These are phyloP conservation scores for Aristolochia fimbriata DNA, from an alignment of 164 flowering plant genomes.

Conservation along the genomic window DNA sequence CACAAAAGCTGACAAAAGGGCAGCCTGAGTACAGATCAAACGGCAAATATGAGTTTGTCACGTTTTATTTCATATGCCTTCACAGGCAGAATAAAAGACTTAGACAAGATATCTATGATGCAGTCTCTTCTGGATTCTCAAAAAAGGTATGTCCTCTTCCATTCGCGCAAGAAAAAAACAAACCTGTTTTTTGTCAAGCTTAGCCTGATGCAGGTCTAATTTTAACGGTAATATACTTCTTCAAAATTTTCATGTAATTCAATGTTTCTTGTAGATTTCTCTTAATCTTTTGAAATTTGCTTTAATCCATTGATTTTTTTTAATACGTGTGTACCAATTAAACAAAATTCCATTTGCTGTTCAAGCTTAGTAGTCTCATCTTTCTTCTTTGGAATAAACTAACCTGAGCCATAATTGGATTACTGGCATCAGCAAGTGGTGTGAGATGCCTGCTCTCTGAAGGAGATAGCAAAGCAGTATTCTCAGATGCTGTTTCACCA, in stretches of 20 bases:
- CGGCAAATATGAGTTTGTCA: not conserved
- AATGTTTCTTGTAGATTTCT: not conserved
- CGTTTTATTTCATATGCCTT: not conserved
- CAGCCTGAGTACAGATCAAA: slow-evolving; percentile 47
- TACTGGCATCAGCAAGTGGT: slow-evolving; percentile 95
- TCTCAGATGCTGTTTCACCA: slow-evolving; percentile 19
- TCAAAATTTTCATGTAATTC: no score
- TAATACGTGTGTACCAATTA: not conserved
- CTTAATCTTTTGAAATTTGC: not conserved
- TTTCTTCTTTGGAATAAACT: not conserved
- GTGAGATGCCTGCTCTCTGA: slow-evolving; percentile 58
- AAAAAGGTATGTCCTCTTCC: no score
- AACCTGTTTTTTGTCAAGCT: no score
- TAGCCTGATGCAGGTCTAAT: no score
- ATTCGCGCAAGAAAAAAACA: no score
- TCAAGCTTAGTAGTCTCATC: not conserved
- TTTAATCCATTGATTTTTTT: not conserved
- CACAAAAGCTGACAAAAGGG: slow-evolving; percentile 77
- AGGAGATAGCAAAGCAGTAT: slow-evolving; percentile 12
- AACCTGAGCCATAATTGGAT: slow-evolving; percentile 97
- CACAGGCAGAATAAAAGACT: not conserved
- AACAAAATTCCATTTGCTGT: not conserved
- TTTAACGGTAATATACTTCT: no score
- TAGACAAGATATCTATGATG: no score
- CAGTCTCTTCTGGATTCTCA: no score